Percentiles rank a stretch among this genome's conserved stretches.
Conservation (phyloP, 2,329 filamentous ascomycete species). For the Shiraia sp. region DNA sequence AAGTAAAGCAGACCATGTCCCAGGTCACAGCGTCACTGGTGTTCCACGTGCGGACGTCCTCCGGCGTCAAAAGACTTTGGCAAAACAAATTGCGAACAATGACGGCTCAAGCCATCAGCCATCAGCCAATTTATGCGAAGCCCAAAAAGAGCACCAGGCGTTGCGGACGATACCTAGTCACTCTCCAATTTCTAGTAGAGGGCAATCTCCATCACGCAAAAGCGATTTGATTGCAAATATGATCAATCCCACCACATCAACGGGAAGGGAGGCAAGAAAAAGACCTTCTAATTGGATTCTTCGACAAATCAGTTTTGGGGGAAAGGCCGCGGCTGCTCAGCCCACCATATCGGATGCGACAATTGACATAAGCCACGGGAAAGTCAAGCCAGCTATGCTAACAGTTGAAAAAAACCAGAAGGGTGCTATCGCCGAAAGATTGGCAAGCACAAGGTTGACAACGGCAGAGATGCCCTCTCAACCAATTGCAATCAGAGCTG, state of each 20-base stretch:
- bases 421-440: slow-evolving; percentile 40
- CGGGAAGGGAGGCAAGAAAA: slow-evolving; percentile 18
- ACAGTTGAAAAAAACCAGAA: slow-evolving; percentile 42
- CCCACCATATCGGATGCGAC: slow-evolving; percentile 35
- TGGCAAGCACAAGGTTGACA: slow-evolving; percentile 39
- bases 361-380: slow-evolving; percentile 37
- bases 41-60: slow-evolving; percentile 37
- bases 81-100: slow-evolving; percentile 9
- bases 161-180: slow-evolving; percentile 25
- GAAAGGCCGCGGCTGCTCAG: slow-evolving; percentile 32
- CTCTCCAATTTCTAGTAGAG: slow-evolving; percentile 35
- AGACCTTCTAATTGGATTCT: slow-evolving; percentile 41
- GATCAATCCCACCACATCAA: slow-evolving; percentile 3
- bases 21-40: slow-evolving; percentile 15
- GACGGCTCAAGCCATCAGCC: slow-evolving; percentile 22
- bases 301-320: slow-evolving; percentile 47
- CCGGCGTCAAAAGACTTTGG: slow-evolving; percentile 29
- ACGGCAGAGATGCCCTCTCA: slow-evolving; percentile 40
- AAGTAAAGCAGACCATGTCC: slow-evolving; percentile 12
- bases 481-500: slow-evolving; percentile 43
- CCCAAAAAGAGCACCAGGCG: slow-evolving; percentile 18
- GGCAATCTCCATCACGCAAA: slow-evolving; percentile 33
- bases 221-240: slow-evolving; percentile 17
- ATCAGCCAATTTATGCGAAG: slow-evolving; percentile 32
- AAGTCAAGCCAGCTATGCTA: slow-evolving; percentile 39